These are phyloP conservation scores for Candida alai DNA, from an alignment of 805 yeast species.

Conservation along the genomic window DNA sequence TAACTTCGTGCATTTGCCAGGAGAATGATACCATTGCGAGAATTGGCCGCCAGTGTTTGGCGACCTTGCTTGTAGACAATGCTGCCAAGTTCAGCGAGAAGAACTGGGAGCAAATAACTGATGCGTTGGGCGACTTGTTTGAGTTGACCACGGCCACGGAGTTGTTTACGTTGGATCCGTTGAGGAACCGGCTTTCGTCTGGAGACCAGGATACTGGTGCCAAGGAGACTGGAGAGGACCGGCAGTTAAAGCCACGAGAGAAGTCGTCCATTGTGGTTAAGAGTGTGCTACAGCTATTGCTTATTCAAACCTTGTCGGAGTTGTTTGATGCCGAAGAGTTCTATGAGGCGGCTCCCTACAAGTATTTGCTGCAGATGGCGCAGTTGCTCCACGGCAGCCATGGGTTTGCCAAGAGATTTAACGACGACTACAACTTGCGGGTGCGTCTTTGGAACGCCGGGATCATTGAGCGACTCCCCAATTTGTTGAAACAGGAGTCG, in stretches of 20 bases:
- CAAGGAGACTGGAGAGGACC: constrained; percentile 29
- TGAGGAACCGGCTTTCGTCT: constrained; percentile 16
- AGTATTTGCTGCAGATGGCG: constrained; percentile 57
- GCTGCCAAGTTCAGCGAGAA: constrained; percentile 53
- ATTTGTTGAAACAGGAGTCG: constrained; percentile 86
- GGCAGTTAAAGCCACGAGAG: constrained; percentile 45
- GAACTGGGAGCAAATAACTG: constrained; percentile 75
- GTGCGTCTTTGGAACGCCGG: constrained; percentile 90
- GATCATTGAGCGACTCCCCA: constrained; percentile 88
- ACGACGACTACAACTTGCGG: constrained; percentile 82
- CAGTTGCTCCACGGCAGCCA: constrained; percentile 64
- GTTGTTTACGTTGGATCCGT: constrained; percentile 62
- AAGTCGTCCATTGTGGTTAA: constrained; percentile 82
- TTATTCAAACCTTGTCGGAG: constrained; percentile 84
- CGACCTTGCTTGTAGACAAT: constrained; percentile 75
- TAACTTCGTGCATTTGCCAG: constrained; percentile 89
- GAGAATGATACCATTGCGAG: constrained; percentile 95
- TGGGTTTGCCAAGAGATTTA: constrained; percentile 80
- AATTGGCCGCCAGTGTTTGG: constrained; percentile 87
- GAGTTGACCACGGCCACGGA: constrained; percentile 83
- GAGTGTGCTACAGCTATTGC: constrained; percentile 82
- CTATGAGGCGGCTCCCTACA: constrained; percentile 64
- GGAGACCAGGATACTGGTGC: constrained; percentile 10
- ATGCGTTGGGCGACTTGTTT: constrained; percentile 66
- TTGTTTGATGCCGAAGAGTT: constrained; percentile 68